Evolutionary conservation across 768 basidiomycete genomes (phyloP), one percentile per base, ranked within the genome.

Genomic region (Podaxis sp.): DNA sequence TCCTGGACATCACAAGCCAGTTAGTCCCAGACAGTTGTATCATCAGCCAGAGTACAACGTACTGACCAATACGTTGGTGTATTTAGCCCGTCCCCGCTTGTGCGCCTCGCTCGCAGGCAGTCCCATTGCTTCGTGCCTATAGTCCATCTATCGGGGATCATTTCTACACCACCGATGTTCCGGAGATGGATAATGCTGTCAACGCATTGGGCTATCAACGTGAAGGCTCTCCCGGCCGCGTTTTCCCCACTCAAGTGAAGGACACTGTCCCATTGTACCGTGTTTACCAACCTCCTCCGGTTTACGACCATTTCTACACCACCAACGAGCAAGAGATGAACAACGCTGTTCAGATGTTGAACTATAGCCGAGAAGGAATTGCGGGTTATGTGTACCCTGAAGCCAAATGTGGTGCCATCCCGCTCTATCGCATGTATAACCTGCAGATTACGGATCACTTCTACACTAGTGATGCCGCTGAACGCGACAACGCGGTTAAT

Each of bases 221-320:
- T 10, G 57, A 65, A 44, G 60, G 55, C 7, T 22, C 56, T 24
- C 46, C 64, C 3, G 64, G 60, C 13, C 50, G 28, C 55, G 30
- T 65, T 38, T 62, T 61, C 56, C 46, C 60, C 15, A 51, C 53
- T 7, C 30, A 61, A 17, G 64, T 48, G 24, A 24, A 33, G 5
- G 20, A 44, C 15, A 56, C 60, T 28, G 54, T 62, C 26, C 66
- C 66, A 10, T 56, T 66, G 15, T 64, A 56, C 51, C 58, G 66
- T 22, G 28, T 51, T 6, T 66, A 57, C 40, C 30, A 55, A 28
- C 30, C 15, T 10, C 30, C 20, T 15, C 20, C 15, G 3, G 44
- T n/a, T 11, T 8, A 8, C 3, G 60, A 64, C 50, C 66, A 66
- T 38, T 62, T 64, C 44, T 66, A 66, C 54, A 66, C 66, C 13